Evolutionary conservation across 2,329 filamentous ascomycete species (phyloP).

Genomic region (Ilyonectria destructans): DNA sequence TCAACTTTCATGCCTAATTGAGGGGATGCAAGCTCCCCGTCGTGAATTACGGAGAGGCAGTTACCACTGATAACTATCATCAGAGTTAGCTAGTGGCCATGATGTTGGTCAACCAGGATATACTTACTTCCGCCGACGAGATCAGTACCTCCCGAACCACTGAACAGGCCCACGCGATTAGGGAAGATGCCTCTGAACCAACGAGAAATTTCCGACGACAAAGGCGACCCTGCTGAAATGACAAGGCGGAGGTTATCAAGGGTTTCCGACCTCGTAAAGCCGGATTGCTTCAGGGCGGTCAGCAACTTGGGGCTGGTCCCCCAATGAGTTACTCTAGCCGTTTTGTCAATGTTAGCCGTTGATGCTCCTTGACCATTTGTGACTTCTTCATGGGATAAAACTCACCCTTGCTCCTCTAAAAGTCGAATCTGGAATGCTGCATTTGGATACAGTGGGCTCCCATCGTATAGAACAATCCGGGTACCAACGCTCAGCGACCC

Average conservation of each 20-base stretch:
- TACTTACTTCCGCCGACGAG: background rate
- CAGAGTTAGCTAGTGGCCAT: background rate
- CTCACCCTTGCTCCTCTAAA: background rate
- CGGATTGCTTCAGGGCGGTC: background rate
- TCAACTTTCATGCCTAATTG: conserved; percentile 15
- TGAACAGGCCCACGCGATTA: background rate
- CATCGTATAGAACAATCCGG: background rate
- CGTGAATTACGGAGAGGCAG: background rate
- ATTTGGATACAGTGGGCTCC: background rate
- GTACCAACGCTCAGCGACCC: background rate
- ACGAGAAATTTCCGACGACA: background rate
- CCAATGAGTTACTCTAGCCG: background rate
- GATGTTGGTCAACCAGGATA: background rate
- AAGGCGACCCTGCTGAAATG: background rate
- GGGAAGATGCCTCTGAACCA: background rate
- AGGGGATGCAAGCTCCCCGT: conserved; percentile 14
- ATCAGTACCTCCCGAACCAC: background rate
- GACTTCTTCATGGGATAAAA: background rate
- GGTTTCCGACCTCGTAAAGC: background rate
- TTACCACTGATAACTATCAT: background rate
- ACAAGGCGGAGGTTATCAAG: background rate
- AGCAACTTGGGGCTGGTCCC: background rate
- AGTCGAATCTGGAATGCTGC: background rate
- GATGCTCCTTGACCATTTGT: no score
- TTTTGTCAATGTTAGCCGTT: background rate